Evolutionary conservation across 2,329 filamentous ascomycete genomes (phyloP), one percentile per base, ranked within the genome.

Genomic region (Reticulascus tulasneorum): DNA sequence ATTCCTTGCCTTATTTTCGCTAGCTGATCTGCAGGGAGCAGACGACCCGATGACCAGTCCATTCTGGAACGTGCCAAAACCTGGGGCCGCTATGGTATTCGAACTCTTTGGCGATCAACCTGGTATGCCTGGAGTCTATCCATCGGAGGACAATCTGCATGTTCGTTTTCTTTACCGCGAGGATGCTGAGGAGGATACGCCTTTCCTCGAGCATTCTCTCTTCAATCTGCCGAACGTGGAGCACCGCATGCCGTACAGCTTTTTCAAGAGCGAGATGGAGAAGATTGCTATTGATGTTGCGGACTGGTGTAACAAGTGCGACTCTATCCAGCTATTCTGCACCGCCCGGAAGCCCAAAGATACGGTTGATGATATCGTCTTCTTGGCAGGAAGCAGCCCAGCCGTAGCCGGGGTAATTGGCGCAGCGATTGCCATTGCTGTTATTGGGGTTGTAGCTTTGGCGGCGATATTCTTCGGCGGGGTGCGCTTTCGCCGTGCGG

Each of bases 61-160:
- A 46, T 58, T 62, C 34, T 52, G 53, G 4, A 45, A 40, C 3
- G 40, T 79, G 11, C 80, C 84, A 0, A 72, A 82, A 46, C 86
- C 88, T 23, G 88, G 87, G 0, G 82, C 80, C 1, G 74, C 77
- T 25, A 82, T 94, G 72, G 67, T 76, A 0, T 89, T 93, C 53
- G 89, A 95, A 62, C 56, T 81, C 13, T 56, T 67, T 22, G 56
- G 58, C 9, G 45, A 56, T 12, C 38, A 56, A 39, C 27, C 40
- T 34, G 34, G 46, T 25, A 45, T 46, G 18, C 17, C 40, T 40
- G 39, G 51, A 3, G 18, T 28, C 1, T 58, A 54, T 34, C 64
- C 66, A 1, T 29, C 45, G 3, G 37, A 47, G 0, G 49, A 61
- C 9, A 60, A 71, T 15, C 57, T 79, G 12, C 64, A 58, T 38